phyloP scores from a whole-genome alignment of 495 filamentous ascomycete genomes.

The Collariella sp. region DNA sequence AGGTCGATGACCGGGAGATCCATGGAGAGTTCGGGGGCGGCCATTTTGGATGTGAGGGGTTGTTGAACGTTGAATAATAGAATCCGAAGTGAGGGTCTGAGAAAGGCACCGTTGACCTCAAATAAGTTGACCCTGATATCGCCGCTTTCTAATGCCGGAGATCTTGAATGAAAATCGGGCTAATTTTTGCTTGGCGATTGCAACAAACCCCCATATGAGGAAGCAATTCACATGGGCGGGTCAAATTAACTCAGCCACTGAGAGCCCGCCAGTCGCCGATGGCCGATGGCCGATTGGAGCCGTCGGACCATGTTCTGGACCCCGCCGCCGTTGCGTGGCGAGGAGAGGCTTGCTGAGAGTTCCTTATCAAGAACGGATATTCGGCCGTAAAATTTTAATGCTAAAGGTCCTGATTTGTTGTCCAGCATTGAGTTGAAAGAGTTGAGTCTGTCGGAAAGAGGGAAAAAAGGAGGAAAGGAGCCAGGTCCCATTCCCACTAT shows the following conservation, averaged over 20 bases:
- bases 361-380: too few species aligned
- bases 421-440: too few species aligned
- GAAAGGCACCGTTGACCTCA: background rate
- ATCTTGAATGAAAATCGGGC: background rate
- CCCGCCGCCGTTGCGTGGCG: background rate
- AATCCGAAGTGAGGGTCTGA: background rate
- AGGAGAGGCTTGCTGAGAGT: too few species aligned
- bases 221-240: constrained; percentile 3
- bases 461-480: too few species aligned
- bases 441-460: too few species aligned
- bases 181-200: constrained; percentile 1
- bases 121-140: background rate
- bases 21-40: constrained; percentile 30
- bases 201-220: constrained; percentile 8
- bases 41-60: background rate
- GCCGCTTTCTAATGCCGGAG: background rate
- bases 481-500: too few species aligned
- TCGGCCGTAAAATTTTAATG: too few species aligned
- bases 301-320: background rate
- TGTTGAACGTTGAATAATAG: background rate
- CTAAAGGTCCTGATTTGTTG: too few species aligned
- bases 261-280: constrained; percentile 10
- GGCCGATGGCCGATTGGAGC: constrained; percentile 10
- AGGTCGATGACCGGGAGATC: constrained; percentile 47
- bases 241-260: background rate